A percentile compares a stretch with the other conserved stretches of the same genome.
Evolutionary conservation across 768 basidiomycete genomes (phyloP).

Genomic region (Cyclocybe aegerita): DNA sequence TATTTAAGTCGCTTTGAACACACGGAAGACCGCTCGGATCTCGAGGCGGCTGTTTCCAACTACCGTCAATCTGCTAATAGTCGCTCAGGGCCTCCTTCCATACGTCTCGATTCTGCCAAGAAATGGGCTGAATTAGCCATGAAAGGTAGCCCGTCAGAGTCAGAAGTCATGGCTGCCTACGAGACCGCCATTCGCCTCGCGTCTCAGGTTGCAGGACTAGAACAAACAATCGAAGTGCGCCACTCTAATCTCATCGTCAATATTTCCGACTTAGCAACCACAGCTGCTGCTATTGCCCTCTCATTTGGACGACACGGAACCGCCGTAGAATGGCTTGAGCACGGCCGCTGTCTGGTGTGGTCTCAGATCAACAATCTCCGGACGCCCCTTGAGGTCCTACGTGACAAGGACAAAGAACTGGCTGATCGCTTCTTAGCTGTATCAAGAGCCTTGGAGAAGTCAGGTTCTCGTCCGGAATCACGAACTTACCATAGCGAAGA

Average conservation of each 20-base stretch:
- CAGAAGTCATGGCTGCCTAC: constrained; percentile 10
- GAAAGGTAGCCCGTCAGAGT: background rate
- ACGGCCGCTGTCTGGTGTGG: constrained; percentile 15
- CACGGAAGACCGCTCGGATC: background rate
- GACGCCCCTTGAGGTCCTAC: constrained; percentile 3
- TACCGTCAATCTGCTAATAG: background rate
- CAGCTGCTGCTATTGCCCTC: constrained; percentile 15
- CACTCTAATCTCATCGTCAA: constrained; percentile 7
- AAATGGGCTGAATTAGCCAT: constrained; percentile 5
- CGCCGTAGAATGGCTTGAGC: constrained; percentile 13
- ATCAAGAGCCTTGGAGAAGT: background rate
- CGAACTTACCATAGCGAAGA: no score
- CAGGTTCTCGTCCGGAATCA: background rate
- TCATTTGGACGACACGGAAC: background rate
- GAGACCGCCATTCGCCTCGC: constrained; percentile 9
- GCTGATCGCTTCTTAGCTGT: constrained; percentile 1
- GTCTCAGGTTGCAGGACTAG: constrained; percentile 17
- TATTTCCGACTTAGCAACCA: constrained; percentile 6
- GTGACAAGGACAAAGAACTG: background rate
- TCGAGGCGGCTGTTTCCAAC: background rate
- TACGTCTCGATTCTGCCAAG: constrained; percentile 5
- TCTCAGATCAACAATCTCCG: constrained; percentile 10
- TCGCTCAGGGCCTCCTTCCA: constrained; percentile 3
- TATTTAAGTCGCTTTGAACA: constrained; percentile 1
- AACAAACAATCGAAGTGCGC: constrained; percentile 12